phyloP scores from a whole-genome alignment of 129 eudicot species.

The Silybum marianum region DNA sequence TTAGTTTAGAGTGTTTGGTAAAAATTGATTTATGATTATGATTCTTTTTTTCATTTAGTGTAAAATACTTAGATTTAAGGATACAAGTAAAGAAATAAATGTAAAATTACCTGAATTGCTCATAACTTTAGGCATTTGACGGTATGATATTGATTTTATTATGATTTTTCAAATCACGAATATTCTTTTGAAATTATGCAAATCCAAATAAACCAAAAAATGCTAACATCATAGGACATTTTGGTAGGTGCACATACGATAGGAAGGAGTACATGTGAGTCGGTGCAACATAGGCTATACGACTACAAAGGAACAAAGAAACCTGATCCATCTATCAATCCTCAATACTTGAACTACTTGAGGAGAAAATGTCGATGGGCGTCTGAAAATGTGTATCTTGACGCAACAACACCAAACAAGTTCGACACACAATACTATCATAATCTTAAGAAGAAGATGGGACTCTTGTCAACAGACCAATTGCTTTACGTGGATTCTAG shows the following conservation, averaged over 20 bases:
- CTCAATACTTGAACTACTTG: constrained; percentile 62
- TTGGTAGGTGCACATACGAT: constrained; percentile 77
- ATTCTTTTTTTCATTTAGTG: no score
- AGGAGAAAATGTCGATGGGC: constrained; percentile 79
- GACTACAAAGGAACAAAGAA: constrained; percentile 64
- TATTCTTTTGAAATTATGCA: not conserved
- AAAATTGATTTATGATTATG: no score
- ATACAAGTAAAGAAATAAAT: no score
- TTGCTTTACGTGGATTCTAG: constrained; percentile 62
- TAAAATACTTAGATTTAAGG: no score
- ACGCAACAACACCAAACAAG: constrained; percentile 50
- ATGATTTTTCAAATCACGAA: not conserved
- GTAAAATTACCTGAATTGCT: no score
- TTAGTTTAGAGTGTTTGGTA: no score
- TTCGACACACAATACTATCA: constrained; percentile 67
- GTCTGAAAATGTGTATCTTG: constrained; percentile 67
- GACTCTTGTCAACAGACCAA: constrained; percentile 76
- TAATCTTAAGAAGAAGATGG: constrained; percentile 76
- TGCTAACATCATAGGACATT: not conserved
- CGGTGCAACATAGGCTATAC: constrained; percentile 64
- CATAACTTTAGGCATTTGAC: no score
- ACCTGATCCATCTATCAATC: constrained; percentile 68
- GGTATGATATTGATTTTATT: no score
- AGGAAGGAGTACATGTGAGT: constrained; percentile 74
- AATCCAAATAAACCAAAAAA: not conserved